Evolutionary conservation across 2,329 filamentous ascomycete species (phyloP).

Genomic region (Fusarium sp.): DNA sequence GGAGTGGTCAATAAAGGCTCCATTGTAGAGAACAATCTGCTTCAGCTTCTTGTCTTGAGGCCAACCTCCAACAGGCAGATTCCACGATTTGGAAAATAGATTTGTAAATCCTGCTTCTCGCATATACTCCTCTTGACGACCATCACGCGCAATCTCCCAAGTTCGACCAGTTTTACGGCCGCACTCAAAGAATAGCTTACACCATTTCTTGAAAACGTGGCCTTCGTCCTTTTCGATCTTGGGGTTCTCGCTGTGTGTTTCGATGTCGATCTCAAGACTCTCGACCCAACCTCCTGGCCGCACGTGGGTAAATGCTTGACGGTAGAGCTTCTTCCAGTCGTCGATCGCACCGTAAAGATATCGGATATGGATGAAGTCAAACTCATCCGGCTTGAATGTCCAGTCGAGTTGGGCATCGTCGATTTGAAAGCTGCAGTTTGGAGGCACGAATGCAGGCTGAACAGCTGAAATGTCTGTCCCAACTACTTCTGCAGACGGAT

Average conservation of each 20-base stretch:
- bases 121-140: conserved; percentile 32
- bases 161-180: conserved; percentile 39
- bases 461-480: conserved; percentile 49
- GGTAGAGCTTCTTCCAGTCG: conserved; percentile 64
- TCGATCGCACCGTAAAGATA: conserved; percentile 64
- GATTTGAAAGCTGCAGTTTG: conserved; percentile 46
- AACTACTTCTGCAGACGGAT: conserved; percentile 42
- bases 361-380: conserved; percentile 68
- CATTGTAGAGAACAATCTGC: conserved; percentile 20
- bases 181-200: conserved; percentile 32
- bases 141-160: conserved; percentile 35
- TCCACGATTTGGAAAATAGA: conserved; percentile 21
- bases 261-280: conserved; percentile 30
- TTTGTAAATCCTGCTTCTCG: conserved; percentile 26
- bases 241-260: conserved; percentile 25
- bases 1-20: conserved; percentile 20
- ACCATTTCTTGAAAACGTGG: conserved; percentile 34
- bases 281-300: conserved; percentile 45
- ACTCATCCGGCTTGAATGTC: conserved; percentile 51
- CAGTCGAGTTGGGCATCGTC: conserved; percentile 52
- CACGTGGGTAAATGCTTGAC: conserved; percentile 58
- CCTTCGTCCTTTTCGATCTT: conserved; percentile 14
- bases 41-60: conserved; percentile 27
- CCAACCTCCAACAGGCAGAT: conserved; percentile 27
- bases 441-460: conserved; percentile 43